A percentile compares a stretch with the other conserved stretches of the same genome.
Conservation (phyloP, 805 yeast species). For the Saturnispora halmiae region DNA sequence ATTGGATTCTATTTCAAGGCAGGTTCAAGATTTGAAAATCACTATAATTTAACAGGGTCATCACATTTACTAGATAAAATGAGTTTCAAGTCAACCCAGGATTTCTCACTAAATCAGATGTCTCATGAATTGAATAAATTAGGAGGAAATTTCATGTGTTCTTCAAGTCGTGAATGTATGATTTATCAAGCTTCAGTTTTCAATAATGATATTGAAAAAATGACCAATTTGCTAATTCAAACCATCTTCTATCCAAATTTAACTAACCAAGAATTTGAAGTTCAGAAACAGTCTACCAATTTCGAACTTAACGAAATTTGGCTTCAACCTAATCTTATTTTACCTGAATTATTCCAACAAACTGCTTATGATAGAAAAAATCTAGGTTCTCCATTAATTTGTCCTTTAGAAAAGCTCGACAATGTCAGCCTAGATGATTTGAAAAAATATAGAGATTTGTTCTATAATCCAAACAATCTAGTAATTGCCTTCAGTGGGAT, state of each 20-base stretch:
- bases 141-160: conserved; percentile 93
- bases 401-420: conserved; percentile 63
- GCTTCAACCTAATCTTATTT: conserved; percentile 70
- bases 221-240: conserved; percentile 69
- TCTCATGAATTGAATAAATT: conserved; percentile 62
- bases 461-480: conserved; percentile 70
- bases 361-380: conserved; percentile 68
- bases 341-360: conserved; percentile 86
- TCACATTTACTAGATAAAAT: conserved; percentile 80
- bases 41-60: conserved; percentile 50
- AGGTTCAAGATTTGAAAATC: conserved; percentile 76
- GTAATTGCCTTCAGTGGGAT: conserved; percentile 88
- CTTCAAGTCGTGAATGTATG: conserved; percentile 84
- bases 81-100: conserved; percentile 67
- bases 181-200: conserved; percentile 93
- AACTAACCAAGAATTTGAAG: conserved; percentile 59
- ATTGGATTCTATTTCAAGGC: conserved; percentile 84
- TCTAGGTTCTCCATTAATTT: conserved; percentile 76
- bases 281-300: conserved; percentile 61
- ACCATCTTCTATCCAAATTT: conserved; percentile 68
- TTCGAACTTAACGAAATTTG: conserved; percentile 80
- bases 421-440: conserved; percentile 45
- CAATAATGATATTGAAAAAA: conserved; percentile 69
- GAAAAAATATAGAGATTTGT: conserved; percentile 46
- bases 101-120: conserved; percentile 57